phyloP scores from a whole-genome alignment of 768 basidiomycete genomes.

The Calocybe gangraenosa region DNA sequence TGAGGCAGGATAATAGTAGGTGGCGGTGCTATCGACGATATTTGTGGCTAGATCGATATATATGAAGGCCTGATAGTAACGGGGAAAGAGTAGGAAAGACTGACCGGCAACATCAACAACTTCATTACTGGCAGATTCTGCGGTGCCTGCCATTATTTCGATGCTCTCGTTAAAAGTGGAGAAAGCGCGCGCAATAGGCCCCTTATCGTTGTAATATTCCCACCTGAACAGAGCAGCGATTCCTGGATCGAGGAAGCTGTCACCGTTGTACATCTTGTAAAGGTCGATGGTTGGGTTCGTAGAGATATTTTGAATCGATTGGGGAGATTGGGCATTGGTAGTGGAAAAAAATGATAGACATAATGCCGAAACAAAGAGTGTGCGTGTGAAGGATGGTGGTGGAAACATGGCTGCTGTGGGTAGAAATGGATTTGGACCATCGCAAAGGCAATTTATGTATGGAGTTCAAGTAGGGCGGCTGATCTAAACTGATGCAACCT shows the following conservation, averaged over 20 bases:
- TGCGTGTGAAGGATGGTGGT: no score
- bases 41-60: background rate
- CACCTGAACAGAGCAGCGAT: background rate
- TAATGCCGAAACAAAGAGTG: no score
- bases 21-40: background rate
- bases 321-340: background rate
- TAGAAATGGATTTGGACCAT: no score
- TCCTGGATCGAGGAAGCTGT: background rate
- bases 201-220: background rate
- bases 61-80: no score
- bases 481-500: no score
- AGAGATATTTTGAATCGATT: background rate
- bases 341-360: no score
- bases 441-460: no score
- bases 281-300: background rate
- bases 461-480: no score
- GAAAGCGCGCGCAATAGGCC: background rate
- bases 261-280: background rate
- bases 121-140: background rate
- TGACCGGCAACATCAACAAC: slow-evolving; percentile 7
- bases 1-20: slow-evolving; percentile 6
- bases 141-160: slow-evolving; percentile 3
- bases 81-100: background rate
- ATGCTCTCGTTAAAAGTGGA: background rate
- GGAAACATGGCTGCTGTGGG: no score